Evolutionary conservation across 1,139 yeast genomes (phyloP), one percentile per base, ranked within the genome.

Genomic region (Kodamaea alishanica): DNA sequence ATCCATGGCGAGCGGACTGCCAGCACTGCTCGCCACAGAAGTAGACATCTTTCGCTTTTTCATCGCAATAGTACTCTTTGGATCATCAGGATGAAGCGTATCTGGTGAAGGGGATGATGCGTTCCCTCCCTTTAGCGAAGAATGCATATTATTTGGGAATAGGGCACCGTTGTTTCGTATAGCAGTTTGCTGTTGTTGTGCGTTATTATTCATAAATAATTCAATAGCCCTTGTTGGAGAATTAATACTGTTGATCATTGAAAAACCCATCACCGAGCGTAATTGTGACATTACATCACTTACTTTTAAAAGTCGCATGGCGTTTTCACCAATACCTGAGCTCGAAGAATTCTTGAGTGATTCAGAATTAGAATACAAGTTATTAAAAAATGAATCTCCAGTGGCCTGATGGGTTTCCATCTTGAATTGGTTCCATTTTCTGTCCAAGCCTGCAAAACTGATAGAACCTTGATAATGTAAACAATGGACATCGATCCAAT

Each of bases 251-350:
- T 65, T 67, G 15, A 60, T 54, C 37, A 70, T 56, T 22, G 83
- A 72, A 50, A 75, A 81, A 24, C 72, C 68, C 81, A 84, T 81
- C 40, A 84, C 61, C 25, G 84, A 79, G 42, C 76, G 73, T 50
- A 86, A 69, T 44, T 77, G 77, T 0, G 87, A 72, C 85, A 87
- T 81, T 1, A 83, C 82, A 58, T 85, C 94, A 33, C 88, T 75
- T 3, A 85, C 76, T 57, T 86, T 92, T 63, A 86, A 60, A 26
- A 81, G 69, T 38, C 90, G 65, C 77, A 84, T 73, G 2, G 86
- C 81, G 27, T 72, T 70, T 34, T 75, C 80, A 37, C 77, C 77
- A n/a, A 84, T 60, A 0, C 95, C 95, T 45, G 75, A 77, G 39
- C 75, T 58, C 2, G 51, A 35, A 1, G 63, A 44, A 30, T 51